These are phyloP conservation scores for Exophiala oligosperma DNA, from an alignment of 2,329 filamentous ascomycete genomes.

Conservation along the genomic window DNA sequence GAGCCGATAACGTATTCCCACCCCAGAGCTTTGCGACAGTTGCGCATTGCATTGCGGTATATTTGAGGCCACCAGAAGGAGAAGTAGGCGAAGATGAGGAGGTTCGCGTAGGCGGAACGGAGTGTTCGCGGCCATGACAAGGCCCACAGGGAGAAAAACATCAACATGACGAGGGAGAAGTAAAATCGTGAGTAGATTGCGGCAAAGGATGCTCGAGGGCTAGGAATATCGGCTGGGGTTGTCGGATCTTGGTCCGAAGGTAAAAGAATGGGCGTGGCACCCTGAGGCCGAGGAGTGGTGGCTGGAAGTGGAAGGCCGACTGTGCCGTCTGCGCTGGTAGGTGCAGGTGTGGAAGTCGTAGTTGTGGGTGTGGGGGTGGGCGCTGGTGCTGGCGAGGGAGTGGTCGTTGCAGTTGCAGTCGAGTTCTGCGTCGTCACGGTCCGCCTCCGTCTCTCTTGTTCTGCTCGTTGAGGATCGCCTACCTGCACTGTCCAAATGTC, in stretches of 20 bases:
- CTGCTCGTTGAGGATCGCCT: conserved; percentile 45
- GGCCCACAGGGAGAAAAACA: conserved; percentile 62
- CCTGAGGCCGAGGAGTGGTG: conserved; percentile 46
- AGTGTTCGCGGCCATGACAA: conserved; percentile 56
- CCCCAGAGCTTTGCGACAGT: conserved; percentile 84
- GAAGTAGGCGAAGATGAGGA: conserved; percentile 71
- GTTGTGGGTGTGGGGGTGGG: conserved; percentile 2
- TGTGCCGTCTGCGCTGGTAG: conserved; percentile 7
- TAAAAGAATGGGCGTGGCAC: conserved; percentile 58
- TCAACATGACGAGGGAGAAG: conserved; percentile 56
- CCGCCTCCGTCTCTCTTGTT: conserved; percentile 38
- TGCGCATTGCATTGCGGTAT: conserved; percentile 82
- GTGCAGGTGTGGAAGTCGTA: conserved; percentile 2
- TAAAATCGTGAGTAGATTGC: conserved; percentile 64
- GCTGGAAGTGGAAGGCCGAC: conserved; percentile 51
- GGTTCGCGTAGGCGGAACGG: conserved; percentile 58
- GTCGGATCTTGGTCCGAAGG: conserved; percentile 57
- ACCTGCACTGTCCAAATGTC: conserved; percentile 66
- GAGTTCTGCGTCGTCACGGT: conserved; percentile 1
- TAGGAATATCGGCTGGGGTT: conserved; percentile 32
- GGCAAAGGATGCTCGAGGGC: conserved; percentile 51
- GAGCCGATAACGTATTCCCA: conserved; percentile 91
- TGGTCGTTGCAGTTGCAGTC: too few relatives aligned
- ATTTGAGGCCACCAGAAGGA: conserved; percentile 95
- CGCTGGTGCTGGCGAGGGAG: conserved; percentile 1